These are phyloP conservation scores for Pythium aquatile DNA, from an alignment of 352 stramenopile species.

Conservation along the genomic window DNA sequence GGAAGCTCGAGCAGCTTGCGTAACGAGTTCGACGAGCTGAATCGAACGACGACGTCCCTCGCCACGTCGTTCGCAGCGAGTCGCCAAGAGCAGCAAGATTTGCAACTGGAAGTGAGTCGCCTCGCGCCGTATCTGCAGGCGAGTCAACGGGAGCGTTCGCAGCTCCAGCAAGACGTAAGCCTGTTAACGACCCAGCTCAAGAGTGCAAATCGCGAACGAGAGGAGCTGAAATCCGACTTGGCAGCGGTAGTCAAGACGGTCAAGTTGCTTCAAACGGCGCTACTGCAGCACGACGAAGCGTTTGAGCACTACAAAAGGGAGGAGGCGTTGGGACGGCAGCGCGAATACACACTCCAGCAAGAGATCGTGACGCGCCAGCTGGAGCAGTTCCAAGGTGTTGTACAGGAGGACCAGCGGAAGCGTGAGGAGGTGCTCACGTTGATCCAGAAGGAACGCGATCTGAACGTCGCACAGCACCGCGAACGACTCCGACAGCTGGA, in stretches of 20 bases:
- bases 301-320: constrained; percentile 7
- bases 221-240: constrained; percentile 9
- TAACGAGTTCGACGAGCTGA: constrained; percentile 3
- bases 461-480: background rate
- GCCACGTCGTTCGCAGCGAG: background rate
- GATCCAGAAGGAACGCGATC: background rate
- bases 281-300: constrained; percentile 18
- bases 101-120: constrained; percentile 9
- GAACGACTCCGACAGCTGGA: background rate
- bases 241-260: background rate
- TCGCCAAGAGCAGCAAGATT: constrained; percentile 1
- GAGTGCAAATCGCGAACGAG: constrained; percentile 9
- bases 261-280: background rate
- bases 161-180: constrained; percentile 10
- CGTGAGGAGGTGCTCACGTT: background rate
- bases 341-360: background rate
- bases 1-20: background rate
- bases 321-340: constrained; percentile 3
- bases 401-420: background rate
- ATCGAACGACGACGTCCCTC: background rate
- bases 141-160: background rate
- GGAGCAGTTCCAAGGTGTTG: background rate
- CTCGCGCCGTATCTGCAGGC: constrained; percentile 3
- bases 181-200: constrained; percentile 4
- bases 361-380: constrained; percentile 1